Evolutionary conservation across 2,329 filamentous ascomycete genomes (phyloP).

Genomic region (Pseudogymnoascus sp.): DNA sequence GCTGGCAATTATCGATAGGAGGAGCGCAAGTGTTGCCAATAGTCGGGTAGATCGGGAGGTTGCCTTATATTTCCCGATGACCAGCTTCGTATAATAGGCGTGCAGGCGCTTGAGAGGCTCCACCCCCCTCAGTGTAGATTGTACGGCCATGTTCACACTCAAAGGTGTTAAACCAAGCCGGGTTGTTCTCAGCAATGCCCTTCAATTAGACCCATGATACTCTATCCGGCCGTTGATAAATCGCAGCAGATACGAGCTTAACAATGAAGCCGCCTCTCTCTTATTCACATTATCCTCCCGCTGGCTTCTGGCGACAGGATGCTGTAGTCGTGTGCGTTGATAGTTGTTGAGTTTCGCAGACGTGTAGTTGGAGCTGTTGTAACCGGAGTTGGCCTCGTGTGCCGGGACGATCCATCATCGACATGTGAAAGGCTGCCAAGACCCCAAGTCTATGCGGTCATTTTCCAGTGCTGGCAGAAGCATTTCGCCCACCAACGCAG

Average conservation of each 20-base stretch:
- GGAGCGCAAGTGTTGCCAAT: constrained; percentile 66
- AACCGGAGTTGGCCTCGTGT: background rate
- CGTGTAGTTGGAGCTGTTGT: background rate
- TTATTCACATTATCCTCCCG: background rate
- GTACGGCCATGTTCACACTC: constrained; percentile 60
- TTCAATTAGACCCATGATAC: constrained; percentile 1
- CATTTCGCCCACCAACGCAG: background rate
- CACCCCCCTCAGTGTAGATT: constrained; percentile 70
- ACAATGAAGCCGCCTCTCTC: background rate
- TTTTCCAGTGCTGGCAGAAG: background rate
- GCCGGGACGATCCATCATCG: background rate
- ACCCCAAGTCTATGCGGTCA: background rate
- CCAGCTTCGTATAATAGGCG: constrained; percentile 48
- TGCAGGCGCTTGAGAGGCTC: constrained; percentile 58
- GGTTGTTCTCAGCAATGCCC: constrained; percentile 12
- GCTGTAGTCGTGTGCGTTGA: background rate
- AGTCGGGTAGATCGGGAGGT: constrained; percentile 66
- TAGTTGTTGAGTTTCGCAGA: background rate
- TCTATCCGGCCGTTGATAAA: background rate
- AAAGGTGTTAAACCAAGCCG: background rate
- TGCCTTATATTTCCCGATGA: constrained; percentile 47
- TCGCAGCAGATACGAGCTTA: background rate
- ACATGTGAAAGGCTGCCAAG: constrained; percentile 4
- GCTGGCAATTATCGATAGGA: constrained; percentile 68
- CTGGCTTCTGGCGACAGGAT: background rate